These are phyloP conservation scores for Pichia rugopelliculosa DNA, from an alignment of 805 yeast species.

Conservation along the genomic window DNA sequence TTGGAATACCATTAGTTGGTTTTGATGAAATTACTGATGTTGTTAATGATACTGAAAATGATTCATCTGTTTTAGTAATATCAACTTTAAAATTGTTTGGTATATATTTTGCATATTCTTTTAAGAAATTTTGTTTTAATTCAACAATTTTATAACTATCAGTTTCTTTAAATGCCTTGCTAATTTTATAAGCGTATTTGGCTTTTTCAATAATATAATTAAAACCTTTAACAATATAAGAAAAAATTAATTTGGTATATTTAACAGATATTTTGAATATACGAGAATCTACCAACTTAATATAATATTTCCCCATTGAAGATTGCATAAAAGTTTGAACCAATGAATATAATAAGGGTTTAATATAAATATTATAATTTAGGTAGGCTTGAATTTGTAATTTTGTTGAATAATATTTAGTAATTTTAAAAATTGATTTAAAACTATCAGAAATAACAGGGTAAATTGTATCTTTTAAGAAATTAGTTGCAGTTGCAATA, in stretches of 20 bases:
- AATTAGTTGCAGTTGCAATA: neutral
- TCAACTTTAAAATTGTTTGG: conserved; percentile 6
- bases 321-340: conserved; percentile 14
- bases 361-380: conserved; percentile 19
- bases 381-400: conserved; percentile 10
- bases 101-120: conserved; percentile 3
- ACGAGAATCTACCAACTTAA: conserved; percentile 10
- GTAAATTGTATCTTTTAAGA: conserved; percentile 5
- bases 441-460: conserved; percentile 11
- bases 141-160: conserved; percentile 25
- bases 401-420: conserved; percentile 7
- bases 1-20: conserved; percentile 12
- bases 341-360: conserved; percentile 15
- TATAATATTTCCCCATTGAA: conserved; percentile 17
- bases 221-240: conserved; percentile 6
- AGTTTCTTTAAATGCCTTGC: conserved; percentile 19
- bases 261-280: conserved; percentile 5
- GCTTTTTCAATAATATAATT: conserved; percentile 10
- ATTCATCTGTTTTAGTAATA: neutral
- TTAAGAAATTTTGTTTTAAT: conserved; percentile 25
- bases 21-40: conserved; percentile 1
- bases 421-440: conserved; percentile 5
- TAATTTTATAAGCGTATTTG: conserved; percentile 16
- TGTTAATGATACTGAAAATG: conserved; percentile 16
- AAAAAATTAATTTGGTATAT: conserved; percentile 2